These are phyloP conservation scores for Cadophora sp. DNA, from an alignment of 2,329 filamentous ascomycete genomes.

Conservation along the genomic window DNA sequence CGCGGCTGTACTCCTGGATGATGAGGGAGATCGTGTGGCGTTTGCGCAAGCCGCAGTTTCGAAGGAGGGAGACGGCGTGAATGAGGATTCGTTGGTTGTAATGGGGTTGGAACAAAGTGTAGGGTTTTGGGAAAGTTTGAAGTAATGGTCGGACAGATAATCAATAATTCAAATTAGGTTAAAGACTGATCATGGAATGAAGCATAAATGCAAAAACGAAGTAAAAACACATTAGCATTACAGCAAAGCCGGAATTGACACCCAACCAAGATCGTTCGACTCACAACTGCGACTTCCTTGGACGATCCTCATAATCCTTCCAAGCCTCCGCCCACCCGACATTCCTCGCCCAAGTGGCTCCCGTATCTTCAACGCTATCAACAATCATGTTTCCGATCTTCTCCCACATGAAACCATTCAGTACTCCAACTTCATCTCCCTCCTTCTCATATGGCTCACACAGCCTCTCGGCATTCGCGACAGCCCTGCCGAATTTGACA, in stretches of 20 bases:
- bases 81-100: conserved; percentile 17
- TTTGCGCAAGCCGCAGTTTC: conserved; percentile 46
- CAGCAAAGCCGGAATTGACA: not conserved
- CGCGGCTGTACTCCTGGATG: conserved; percentile 45
- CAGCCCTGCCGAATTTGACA: conserved; percentile 74
- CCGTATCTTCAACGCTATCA: conserved; percentile 62
- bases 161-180: not conserved
- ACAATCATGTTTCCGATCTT: conserved; percentile 66
- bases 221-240: not conserved
- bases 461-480: conserved; percentile 66
- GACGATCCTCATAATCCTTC: conserved; percentile 32
- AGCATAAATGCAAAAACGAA: not conserved
- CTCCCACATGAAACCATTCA: conserved; percentile 65
- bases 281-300: conserved; percentile 32
- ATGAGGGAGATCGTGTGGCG: conserved; percentile 42
- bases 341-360: conserved; percentile 64
- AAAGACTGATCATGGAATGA: not conserved
- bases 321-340: conserved; percentile 72
- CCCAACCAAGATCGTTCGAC: not conserved
- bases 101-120: conserved; percentile 19
- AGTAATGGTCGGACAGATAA: not conserved
- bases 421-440: conserved; percentile 54
- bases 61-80: conserved; percentile 30
- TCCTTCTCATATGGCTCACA: conserved; percentile 51
- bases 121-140: not conserved